These are phyloP conservation scores for Exsudoporus floridanus DNA, from an alignment of 1,284 basidiomycete genomes.

Conservation along the genomic window DNA sequence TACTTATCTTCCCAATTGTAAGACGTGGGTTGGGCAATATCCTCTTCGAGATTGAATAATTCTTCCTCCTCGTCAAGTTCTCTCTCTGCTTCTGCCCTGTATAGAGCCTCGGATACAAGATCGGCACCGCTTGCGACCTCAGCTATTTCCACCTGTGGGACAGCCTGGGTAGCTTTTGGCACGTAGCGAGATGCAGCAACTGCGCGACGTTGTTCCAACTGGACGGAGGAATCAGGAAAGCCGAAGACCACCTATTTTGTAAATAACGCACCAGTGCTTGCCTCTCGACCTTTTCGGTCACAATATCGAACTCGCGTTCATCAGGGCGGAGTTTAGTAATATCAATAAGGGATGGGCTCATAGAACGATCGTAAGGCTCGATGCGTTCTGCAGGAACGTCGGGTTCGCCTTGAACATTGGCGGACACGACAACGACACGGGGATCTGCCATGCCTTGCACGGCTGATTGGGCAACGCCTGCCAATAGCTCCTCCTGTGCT, in stretches of 20 bases:
- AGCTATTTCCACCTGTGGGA: constrained; percentile 44
- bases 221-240: constrained; percentile 8
- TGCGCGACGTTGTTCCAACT: constrained; percentile 76
- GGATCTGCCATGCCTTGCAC: constrained; percentile 41
- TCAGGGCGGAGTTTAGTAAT: constrained; percentile 70
- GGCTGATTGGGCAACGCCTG: constrained; percentile 66
- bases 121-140: constrained; percentile 69
- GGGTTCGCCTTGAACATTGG: constrained; percentile 39
- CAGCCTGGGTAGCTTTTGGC: constrained; percentile 62
- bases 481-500: constrained; percentile 89
- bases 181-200: constrained; percentile 85
- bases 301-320: constrained; percentile 75
- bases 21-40: constrained; percentile 73
- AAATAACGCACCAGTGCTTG: constrained; percentile 59
- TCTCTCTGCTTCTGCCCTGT: constrained; percentile 84
- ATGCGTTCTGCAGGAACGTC: constrained; percentile 54
- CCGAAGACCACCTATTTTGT: neutral
- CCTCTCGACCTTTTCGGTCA: constrained; percentile 67
- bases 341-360: constrained; percentile 78
- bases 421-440: constrained; percentile 38
- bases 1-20: constrained; percentile 99
- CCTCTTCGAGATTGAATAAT: constrained; percentile 88
- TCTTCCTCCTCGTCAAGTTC: constrained; percentile 96
- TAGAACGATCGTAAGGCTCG: constrained; percentile 77
- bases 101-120: constrained; percentile 80